Evolutionary conservation across 768 basidiomycete genomes (phyloP).

Genomic region (Dacryopinax primogenitus): DNA sequence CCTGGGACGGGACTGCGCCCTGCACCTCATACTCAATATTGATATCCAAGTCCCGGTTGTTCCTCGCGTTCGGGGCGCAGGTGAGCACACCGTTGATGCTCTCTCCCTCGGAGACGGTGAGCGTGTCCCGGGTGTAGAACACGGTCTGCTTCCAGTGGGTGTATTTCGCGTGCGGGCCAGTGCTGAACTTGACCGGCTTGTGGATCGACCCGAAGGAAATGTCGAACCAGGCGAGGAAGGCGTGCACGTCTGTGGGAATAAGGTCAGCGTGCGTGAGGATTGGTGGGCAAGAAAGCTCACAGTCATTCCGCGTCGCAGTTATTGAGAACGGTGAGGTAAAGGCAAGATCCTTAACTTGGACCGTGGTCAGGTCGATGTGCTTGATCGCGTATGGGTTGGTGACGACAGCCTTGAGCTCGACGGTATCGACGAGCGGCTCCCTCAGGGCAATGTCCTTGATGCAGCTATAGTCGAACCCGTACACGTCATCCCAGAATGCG

Average conservation of each 20-base stretch:
- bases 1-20: constrained; percentile 22
- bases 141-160: constrained; percentile 99
- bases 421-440: constrained; percentile 97
- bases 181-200: constrained; percentile 90
- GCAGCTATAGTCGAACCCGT: constrained; percentile 98
- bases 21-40: constrained; percentile 53
- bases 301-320: constrained; percentile 77
- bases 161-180: constrained; percentile 93
- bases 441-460: constrained; percentile 97
- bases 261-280: not conserved
- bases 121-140: constrained; percentile 80
- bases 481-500: constrained; percentile 99
- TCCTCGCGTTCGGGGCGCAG: constrained; percentile 81
- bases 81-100: constrained; percentile 54
- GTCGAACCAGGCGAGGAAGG: constrained; percentile 99
- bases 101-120: constrained; percentile 54
- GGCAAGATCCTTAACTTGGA: constrained; percentile 86
- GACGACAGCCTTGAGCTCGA: constrained; percentile 89
- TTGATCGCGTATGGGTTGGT: constrained; percentile 86
- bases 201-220: constrained; percentile 92
- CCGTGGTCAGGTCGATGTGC: constrained; percentile 83
- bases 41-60: constrained; percentile 94
- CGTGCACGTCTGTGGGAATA: constrained; percentile 62
- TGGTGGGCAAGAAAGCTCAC: constrained; percentile 37
- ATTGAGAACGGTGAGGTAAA: constrained; percentile 74